Evolutionary conservation across 2,329 filamentous ascomycete genomes (phyloP).

Genomic region (Diaporthe caulivora): DNA sequence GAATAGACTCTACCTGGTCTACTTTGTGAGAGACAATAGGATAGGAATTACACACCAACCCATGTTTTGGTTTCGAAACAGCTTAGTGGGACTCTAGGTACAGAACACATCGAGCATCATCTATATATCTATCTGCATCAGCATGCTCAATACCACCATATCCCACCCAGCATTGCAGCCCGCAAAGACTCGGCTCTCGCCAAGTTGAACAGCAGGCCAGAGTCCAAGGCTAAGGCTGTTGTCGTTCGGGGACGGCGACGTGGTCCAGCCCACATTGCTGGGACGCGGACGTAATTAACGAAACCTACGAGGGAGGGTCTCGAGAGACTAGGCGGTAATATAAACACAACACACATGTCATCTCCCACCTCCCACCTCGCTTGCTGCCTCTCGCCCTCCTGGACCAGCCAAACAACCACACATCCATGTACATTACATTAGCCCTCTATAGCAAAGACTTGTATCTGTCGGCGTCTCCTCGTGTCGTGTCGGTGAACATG

Average conservation of each 20-base stretch:
- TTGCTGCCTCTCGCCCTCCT: constrained; percentile 7
- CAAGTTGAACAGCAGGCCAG: background rate
- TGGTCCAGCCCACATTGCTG: constrained; percentile 15
- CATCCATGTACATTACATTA: background rate
- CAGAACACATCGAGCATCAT: background rate
- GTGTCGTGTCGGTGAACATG: background rate
- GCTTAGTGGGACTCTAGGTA: background rate
- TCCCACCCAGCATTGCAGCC: background rate
- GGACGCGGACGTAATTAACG: constrained; percentile 28
- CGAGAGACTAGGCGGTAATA: constrained; percentile 13
- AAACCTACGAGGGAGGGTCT: constrained; percentile 15
- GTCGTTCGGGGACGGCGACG: constrained; percentile 15
- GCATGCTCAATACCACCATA: too few relatives aligned
- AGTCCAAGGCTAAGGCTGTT: background rate
- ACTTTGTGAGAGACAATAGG: too few relatives aligned
- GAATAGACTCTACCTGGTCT: too few relatives aligned
- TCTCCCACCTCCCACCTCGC: constrained; percentile 27
- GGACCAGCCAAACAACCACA: constrained; percentile 12
- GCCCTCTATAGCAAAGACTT: background rate
- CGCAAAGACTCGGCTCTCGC: background rate
- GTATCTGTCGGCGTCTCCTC: constrained; percentile 4
- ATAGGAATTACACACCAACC: background rate
- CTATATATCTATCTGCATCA: too few relatives aligned
- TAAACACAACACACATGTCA: constrained; percentile 26
- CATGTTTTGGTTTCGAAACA: constrained; percentile 11